Evolutionary conservation across 2,329 filamentous ascomycete genomes (phyloP), one percentile per base, ranked within the genome.

Genomic region (Immersiporthe knoxdaviesiana): DNA sequence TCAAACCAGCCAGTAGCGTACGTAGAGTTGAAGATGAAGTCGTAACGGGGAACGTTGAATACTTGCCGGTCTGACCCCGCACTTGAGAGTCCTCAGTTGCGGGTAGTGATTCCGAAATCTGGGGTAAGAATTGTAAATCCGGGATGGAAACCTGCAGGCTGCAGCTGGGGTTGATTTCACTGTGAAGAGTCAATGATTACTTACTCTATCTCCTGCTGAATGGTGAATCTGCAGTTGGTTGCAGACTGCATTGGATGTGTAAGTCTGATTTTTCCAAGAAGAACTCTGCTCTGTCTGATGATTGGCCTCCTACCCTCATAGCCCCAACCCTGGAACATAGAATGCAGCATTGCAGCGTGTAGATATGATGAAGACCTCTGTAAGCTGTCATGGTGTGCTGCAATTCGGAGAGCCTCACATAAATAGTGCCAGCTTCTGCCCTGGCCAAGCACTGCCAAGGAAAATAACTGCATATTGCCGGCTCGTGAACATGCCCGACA

Each of bases 71-170:
- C 39, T 47, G 56, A 64, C 63, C 67, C 67, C 67, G 59, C 67
- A 65, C 37, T 30, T 63, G 30, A 47, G 44, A 47, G 18, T 10
- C 21, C 32, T 18, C n/a, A 64, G 47, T 50, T n/a, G 21, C 27
- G 27, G 58, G 39, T 1, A 27, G 35, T 58, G 37, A 30, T 64
- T 52, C 64, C 47, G 39, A 66, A 52, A 69, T 37, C 67, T 58
- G 67, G 67, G 63, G 64, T 67, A 32, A 21, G 30, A 35, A 56
- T 56, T 7, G 52, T 32, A 30, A 32, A 56, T 32, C 52, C 12
- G 52, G 52, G 56, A 37, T 37, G 4, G 56, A 21, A 37, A 35
- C 56, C 32, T 30, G 11, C 18, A 30, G 32, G 30, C 32, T 30
- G 11, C 18, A 30, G 32, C 18, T 30, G 50, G 56, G 56, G 30